Evolutionary conservation across 179 eudicot genomes (phyloP).

Genomic region (Carnegiea gigantea): DNA sequence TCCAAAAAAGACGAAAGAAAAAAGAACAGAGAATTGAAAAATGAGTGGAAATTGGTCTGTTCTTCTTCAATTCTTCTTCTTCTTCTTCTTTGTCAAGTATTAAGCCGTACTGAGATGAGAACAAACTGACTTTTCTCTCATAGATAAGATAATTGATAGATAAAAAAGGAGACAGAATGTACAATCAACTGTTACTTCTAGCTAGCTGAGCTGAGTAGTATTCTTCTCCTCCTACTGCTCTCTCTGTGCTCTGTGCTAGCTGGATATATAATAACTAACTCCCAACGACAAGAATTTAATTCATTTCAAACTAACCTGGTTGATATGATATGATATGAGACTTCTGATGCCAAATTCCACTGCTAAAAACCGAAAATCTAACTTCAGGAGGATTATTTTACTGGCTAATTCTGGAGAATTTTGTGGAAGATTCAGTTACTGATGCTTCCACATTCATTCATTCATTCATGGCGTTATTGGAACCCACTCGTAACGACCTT

Average conservation of each 20-base stretch:
- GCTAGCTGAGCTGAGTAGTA: neutral
- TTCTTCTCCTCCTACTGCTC: slow-evolving; percentile 10
- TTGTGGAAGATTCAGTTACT: neutral
- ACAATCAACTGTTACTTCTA: slow-evolving; percentile 26
- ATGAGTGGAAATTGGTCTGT: neutral
- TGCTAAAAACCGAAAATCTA: neutral
- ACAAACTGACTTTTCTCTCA: slow-evolving; percentile 13
- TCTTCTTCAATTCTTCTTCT: neutral
- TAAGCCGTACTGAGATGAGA: slow-evolving; percentile 15
- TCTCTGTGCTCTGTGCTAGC: neutral
- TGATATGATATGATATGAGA: neutral
- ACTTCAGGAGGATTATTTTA: neutral
- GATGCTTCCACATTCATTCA: neutral
- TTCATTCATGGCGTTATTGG: slow-evolving; percentile 50
- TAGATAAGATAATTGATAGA: slow-evolving; percentile 6
- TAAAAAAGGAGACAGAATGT: slow-evolving; percentile 37
- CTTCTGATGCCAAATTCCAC: neutral
- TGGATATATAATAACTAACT: neutral
- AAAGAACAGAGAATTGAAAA: neutral
- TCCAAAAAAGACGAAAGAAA: neutral
- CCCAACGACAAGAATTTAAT: slow-evolving; percentile 20
- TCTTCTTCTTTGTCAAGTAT: slow-evolving; percentile 6
- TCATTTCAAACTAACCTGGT: slow-evolving; percentile 7
- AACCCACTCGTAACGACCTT: slow-evolving; percentile 90
- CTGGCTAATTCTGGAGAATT: slow-evolving; percentile 12